phyloP scores from a whole-genome alignment of 176 grass and related monocot genomes.

The Zea luxurians region DNA sequence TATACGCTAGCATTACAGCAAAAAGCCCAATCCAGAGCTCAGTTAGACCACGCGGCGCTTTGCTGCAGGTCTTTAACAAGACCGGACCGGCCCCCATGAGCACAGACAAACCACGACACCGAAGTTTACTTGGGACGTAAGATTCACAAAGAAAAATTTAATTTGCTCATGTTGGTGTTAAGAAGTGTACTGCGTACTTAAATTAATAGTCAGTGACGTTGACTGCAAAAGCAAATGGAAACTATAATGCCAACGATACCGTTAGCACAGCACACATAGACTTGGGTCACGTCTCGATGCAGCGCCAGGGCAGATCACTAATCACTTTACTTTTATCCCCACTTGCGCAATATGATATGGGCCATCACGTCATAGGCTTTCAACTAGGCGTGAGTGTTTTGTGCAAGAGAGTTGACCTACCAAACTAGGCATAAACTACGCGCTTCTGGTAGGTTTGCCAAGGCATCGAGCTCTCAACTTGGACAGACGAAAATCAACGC shows the following conservation, averaged over 20 bases:
- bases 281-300: slow-evolving; percentile 35
- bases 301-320: neutral
- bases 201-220: slow-evolving; percentile 11
- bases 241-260: neutral
- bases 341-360: slow-evolving; percentile 21
- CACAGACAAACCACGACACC: too few relatives aligned
- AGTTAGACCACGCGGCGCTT: too few relatives aligned
- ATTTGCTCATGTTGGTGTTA: neutral
- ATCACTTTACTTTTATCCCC: slow-evolving; percentile 13
- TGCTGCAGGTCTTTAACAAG: too few relatives aligned
- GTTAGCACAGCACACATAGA: neutral
- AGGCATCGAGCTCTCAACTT: slow-evolving; percentile 41
- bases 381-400: slow-evolving; percentile 9
- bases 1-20: too few relatives aligned
- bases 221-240: neutral
- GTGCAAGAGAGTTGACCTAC: slow-evolving; percentile 36
- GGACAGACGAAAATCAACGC: slow-evolving; percentile 30
- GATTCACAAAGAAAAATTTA: neutral
- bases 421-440: slow-evolving; percentile 20
- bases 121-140: neutral
- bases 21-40: too few relatives aligned
- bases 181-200: neutral
- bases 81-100: too few relatives aligned
- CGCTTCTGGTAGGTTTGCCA: neutral
- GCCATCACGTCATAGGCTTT: slow-evolving; percentile 15